These are phyloP conservation scores for Fragaria nilgerrensis DNA, from an alignment of 306 rosid genomes.

Conservation along the genomic window DNA sequence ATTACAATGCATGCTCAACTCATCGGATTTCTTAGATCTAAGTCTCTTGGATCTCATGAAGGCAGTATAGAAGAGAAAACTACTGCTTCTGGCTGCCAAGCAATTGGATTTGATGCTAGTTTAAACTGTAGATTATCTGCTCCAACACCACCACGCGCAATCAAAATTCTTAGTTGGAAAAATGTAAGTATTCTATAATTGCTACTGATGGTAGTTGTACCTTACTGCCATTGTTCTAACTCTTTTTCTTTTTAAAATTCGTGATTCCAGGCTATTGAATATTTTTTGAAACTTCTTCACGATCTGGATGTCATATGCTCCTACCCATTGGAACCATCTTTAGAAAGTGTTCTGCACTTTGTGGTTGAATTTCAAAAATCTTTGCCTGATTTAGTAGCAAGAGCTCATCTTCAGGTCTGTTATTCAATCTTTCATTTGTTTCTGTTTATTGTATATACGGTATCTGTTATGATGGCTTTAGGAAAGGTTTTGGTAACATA, in stretches of 20 bases:
- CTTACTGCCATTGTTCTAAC: conserved; percentile 21
- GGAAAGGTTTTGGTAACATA: neutral
- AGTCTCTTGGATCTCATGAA: conserved; percentile 37
- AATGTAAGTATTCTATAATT: conserved; percentile 45
- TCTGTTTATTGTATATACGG: conserved; percentile 3
- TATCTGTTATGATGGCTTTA: conserved; percentile 12
- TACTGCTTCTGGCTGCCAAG: conserved; percentile 90
- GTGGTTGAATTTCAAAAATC: conserved; percentile 85
- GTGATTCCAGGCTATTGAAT: conserved; percentile 71
- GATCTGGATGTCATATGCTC: conserved; percentile 77
- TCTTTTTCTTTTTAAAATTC: conserved; percentile 16
- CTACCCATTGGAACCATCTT: conserved; percentile 58
- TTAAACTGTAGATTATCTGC: conserved; percentile 84
- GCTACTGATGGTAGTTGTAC: conserved; percentile 7
- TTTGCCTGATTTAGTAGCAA: conserved; percentile 90
- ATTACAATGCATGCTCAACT: conserved; percentile 52
- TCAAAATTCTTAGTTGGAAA: conserved; percentile 71
- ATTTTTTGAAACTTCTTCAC: conserved; percentile 78
- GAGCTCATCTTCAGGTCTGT: conserved; percentile 93
- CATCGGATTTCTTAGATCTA: conserved; percentile 65
- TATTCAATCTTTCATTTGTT: conserved; percentile 16
- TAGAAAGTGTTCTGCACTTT: conserved; percentile 76
- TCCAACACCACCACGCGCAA: conserved; percentile 94
- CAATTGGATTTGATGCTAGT: conserved; percentile 93
- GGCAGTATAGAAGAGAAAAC: conserved; percentile 44